Percentiles rank a stretch among this genome's conserved stretches.
These are phyloP conservation scores for Beta lomatogona DNA, from an alignment of 179 eudicot species.

Conservation along the genomic window DNA sequence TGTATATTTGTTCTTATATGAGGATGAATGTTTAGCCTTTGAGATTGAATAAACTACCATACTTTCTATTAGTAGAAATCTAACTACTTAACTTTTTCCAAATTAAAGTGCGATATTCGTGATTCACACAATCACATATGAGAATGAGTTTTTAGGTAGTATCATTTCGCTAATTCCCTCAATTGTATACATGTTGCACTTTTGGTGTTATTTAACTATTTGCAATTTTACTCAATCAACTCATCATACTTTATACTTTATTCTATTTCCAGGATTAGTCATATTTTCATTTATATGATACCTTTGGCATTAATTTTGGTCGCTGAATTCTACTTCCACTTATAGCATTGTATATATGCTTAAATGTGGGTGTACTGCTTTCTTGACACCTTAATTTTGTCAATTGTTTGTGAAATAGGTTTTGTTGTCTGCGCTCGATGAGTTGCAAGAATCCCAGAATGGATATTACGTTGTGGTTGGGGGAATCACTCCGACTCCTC, in stretches of 20 bases:
- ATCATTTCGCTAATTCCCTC: background rate
- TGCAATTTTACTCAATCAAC: background rate
- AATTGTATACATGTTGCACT: background rate
- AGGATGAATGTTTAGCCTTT: no score
- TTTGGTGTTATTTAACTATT: background rate
- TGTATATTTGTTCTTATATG: background rate
- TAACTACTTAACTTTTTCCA: background rate
- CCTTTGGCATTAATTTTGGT: background rate
- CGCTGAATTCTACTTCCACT: background rate
- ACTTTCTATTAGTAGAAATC: background rate
- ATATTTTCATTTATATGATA: background rate
- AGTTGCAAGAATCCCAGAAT: slow-evolving; percentile 58
- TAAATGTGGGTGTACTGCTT: slow-evolving; percentile 12
- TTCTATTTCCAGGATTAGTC: background rate
- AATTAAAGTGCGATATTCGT: background rate
- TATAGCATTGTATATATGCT: background rate
- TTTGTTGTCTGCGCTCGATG: slow-evolving; percentile 75
- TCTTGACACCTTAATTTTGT: slow-evolving; percentile 2
- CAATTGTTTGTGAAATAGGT: slow-evolving; percentile 45
- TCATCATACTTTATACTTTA: background rate
- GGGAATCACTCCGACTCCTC: slow-evolving; percentile 97
- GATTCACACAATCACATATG: background rate
- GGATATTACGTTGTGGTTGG: slow-evolving; percentile 99
- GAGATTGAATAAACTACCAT: background rate
- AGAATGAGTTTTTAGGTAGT: background rate